Evolutionary conservation across 2,329 filamentous ascomycete species (phyloP), one percentile per base, ranked within the genome.

Genomic region (Fonsecaea monophora): DNA sequence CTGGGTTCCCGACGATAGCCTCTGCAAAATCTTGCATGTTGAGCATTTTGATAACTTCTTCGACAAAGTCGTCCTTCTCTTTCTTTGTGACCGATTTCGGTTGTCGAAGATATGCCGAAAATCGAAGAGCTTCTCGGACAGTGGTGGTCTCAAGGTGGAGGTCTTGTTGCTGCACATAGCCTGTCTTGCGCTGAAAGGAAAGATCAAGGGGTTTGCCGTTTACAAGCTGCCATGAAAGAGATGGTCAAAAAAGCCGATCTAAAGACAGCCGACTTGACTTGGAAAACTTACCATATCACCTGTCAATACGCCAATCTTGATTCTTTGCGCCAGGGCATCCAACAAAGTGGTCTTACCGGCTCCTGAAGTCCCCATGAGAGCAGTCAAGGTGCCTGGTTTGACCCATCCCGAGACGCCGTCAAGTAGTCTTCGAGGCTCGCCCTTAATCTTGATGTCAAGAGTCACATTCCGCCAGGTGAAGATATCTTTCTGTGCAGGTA

Each of bases 21-120:
- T 96, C 92, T 6, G 92, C 91, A 73, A 94, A 96, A 59, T 92
- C 88, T 68, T 92, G 84, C 93, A 97, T 96, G 38, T 94, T 91
- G 32, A 97, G 81, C 62, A 97, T 86, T 78, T 90, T 89, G 75
- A 97, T 96, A 5, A 97, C 91, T 74, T 96, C 90, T 45, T 95
- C 90, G 6, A 96, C 92, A 71, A 96, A 96, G 2, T 86, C 90
- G 12, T 93, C 80, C 82, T 96, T 97, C 75, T 96, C 92, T 15
- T 85, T 78, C 12, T 83, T 84, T 1, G 91, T 83, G 4, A 92
- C 86, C 15, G 89, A 83, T 42, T 86, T 86, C 0, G 93, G 92
- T 73, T 97, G 94, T 60, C 94, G 90, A n/a, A 97, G 87, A 35
- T 94, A 79, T 15, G 94, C 94, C 71, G 89, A 92, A 79, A 97